Percentiles rank a stretch among this genome's conserved stretches.
phyloP scores from a whole-genome alignment of 1,139 yeast genomes.

The Hanseniaspora sp. region DNA sequence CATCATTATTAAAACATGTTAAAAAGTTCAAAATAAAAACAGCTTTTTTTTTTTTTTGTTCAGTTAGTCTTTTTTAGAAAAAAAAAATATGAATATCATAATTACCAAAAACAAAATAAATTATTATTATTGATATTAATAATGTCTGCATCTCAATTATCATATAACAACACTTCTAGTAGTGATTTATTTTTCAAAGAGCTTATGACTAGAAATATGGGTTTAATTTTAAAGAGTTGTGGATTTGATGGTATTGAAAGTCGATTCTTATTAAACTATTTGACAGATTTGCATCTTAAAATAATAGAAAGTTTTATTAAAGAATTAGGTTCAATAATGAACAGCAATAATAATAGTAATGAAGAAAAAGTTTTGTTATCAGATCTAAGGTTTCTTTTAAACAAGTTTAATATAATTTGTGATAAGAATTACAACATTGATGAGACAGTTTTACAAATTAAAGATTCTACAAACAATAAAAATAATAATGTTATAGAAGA shows the following conservation, averaged over 20 bases:
- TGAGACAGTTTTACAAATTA: conserved; percentile 5
- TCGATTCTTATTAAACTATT: not conserved
- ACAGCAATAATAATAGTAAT: not conserved
- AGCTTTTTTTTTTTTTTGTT: too few species aligned
- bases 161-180: not conserved
- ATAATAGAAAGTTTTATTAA: conserved; percentile 1
- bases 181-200: not conserved
- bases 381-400: not conserved
- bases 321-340: not conserved
- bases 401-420: not conserved
- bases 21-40: too few species aligned
- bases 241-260: conserved; percentile 9
- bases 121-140: not conserved
- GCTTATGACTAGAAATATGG: conserved; percentile 2
- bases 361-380: not conserved
- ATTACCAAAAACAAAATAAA: not conserved
- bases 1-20: too few species aligned
- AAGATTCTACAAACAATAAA: conserved; percentile 7
- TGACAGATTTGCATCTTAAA: conserved; percentile 5
- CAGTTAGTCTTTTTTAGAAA: too few species aligned
- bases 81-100: not conserved
- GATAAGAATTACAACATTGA: conserved; percentile 7
- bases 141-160: not conserved
- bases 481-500: conserved; percentile 18
- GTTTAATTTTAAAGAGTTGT: not conserved